A percentile compares a stretch with the other conserved stretches of the same genome.
Evolutionary conservation across 805 yeast species (phyloP).

Genomic region (Lipomyces spencermartinsiae): DNA sequence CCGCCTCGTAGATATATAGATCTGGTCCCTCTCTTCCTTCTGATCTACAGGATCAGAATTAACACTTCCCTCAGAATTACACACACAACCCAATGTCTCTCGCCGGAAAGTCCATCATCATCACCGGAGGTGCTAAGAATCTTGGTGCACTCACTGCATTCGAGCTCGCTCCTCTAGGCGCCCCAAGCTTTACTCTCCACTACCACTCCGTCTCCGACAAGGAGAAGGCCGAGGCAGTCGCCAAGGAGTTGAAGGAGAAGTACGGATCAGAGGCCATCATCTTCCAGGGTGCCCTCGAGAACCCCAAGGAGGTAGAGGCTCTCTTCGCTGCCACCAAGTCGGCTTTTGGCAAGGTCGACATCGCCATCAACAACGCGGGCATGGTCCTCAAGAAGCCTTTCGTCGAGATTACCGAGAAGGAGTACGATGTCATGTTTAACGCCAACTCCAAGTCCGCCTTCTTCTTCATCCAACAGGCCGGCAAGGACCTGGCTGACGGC

Average conservation of each 20-base stretch:
- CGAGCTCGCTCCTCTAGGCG: constrained; percentile 62
- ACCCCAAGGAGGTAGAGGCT: constrained; percentile 51
- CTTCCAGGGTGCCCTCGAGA: constrained; percentile 53
- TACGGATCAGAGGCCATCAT: constrained; percentile 53
- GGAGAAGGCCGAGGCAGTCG: constrained; percentile 44
- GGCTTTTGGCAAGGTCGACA: constrained; percentile 59
- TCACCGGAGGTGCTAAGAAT: constrained; percentile 69
- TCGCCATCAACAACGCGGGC: constrained; percentile 73
- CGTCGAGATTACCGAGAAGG: constrained; percentile 58
- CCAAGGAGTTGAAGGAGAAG: constrained; percentile 47
- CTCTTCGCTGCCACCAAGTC: constrained; percentile 56
- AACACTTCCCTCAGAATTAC: neutral
- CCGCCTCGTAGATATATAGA: neutral
- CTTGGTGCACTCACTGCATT: constrained; percentile 60
- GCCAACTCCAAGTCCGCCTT: constrained; percentile 67
- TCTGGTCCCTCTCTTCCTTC: neutral
- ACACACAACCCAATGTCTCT: constrained; percentile 7
- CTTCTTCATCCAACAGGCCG: constrained; percentile 65
- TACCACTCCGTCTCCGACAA: constrained; percentile 56
- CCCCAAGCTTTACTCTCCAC: constrained; percentile 58
- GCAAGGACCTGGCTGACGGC: constrained; percentile 54
- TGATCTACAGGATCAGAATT: neutral
- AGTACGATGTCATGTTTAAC: constrained; percentile 60
- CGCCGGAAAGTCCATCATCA: constrained; percentile 57
- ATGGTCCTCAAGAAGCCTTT: constrained; percentile 68